phyloP scores from a whole-genome alignment of 2,329 filamentous ascomycete species.

The Acrocalymma vagum region DNA sequence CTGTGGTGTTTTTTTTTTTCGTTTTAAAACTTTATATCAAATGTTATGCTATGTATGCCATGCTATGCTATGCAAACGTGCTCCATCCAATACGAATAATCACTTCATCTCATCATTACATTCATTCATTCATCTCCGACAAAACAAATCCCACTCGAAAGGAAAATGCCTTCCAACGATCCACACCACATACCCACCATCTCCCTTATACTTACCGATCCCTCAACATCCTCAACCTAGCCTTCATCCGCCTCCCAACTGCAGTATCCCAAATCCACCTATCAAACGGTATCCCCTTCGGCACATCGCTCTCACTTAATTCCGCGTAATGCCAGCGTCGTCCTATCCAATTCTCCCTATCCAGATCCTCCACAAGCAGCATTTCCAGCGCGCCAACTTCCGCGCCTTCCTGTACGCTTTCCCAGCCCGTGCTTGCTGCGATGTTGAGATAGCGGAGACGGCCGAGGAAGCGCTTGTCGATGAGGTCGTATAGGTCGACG shows the following conservation, averaged over 20 bases:
- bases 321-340: slow-evolving; percentile 44
- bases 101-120: background rate
- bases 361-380: slow-evolving; percentile 46
- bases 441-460: slow-evolving; percentile 48
- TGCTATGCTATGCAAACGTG: no score
- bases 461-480: slow-evolving; percentile 52
- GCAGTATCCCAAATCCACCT: slow-evolving; percentile 28
- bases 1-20: no score
- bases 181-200: slow-evolving; percentile 3
- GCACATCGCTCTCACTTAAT: slow-evolving; percentile 9
- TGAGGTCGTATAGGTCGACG: slow-evolving; percentile 50
- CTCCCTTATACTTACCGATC: slow-evolving; percentile 25
- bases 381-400: slow-evolving; percentile 51
- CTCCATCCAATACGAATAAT: no score
- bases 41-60: no score
- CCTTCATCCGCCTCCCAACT: slow-evolving; percentile 31
- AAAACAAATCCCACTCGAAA: background rate
- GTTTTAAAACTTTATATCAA: no score
- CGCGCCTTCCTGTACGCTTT: slow-evolving; percentile 34
- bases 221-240: slow-evolving; percentile 28
- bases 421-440: slow-evolving; percentile 51
- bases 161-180: no score
- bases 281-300: slow-evolving; percentile 24
- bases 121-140: no score
- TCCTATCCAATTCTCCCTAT: slow-evolving; percentile 46